phyloP scores from a whole-genome alignment of 345 rosid species.

The Anastatica hierochuntica region DNA sequence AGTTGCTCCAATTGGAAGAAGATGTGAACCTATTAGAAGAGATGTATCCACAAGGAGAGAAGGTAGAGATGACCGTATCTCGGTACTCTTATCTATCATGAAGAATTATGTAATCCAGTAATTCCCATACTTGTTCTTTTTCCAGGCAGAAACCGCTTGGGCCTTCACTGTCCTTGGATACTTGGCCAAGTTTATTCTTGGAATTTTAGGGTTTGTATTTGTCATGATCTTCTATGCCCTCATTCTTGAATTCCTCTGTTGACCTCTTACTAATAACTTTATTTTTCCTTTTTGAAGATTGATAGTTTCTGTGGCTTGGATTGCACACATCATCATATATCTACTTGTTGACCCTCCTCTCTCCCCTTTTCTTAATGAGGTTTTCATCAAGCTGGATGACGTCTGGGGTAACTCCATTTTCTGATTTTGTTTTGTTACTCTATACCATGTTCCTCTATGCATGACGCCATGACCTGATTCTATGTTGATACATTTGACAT shows the following conservation, averaged over 20 bases:
- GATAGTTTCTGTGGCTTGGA: constrained; percentile 93
- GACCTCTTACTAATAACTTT: too few relatives aligned
- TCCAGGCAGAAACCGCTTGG: constrained; percentile 99
- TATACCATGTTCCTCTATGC: not conserved
- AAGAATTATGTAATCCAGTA: not conserved
- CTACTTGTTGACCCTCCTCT: constrained; percentile 79
- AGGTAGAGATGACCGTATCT: constrained; percentile 37
- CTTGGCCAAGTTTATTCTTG: constrained; percentile 81
- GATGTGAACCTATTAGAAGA: constrained; percentile 96
- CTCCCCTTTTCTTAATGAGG: constrained; percentile 83
- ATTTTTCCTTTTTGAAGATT: constrained; percentile 39
- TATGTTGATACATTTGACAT: not conserved
- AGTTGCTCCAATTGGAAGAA: constrained; percentile 87
- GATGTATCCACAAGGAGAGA: constrained; percentile 97
- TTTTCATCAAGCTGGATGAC: constrained; percentile 93
- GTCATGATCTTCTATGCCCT: too few relatives aligned
- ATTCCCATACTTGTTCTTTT: constrained; percentile 4
- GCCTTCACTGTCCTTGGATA: constrained; percentile 93
- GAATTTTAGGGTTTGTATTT: constrained; percentile 68
- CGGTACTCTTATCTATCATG: not conserved
- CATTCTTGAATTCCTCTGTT: too few relatives aligned
- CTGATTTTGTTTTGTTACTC: not conserved
- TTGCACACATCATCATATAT: constrained; percentile 85
- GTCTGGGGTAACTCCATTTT: constrained; percentile 64
- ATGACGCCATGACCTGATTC: constrained; percentile 3